Conservation (phyloP, 1,139 yeast genomes). For the Kluyveromyces sp. region DNA sequence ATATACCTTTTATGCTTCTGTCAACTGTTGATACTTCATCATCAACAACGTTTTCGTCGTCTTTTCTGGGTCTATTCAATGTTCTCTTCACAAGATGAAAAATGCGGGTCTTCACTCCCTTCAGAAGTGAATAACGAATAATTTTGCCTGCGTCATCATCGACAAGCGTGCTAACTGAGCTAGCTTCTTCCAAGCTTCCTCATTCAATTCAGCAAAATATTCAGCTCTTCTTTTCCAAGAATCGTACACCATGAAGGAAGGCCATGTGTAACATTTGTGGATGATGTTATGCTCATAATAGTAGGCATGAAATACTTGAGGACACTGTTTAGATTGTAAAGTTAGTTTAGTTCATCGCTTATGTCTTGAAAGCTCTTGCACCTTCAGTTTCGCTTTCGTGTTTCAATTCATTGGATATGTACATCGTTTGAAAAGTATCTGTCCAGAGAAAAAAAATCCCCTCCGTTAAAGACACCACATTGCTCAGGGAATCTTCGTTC, state of each 20-base stretch:
- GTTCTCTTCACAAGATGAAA: constrained; percentile 1
- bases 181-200: neutral
- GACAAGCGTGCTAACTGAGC: neutral
- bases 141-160: constrained; percentile 1
- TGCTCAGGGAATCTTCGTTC: constrained; percentile 1
- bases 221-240: neutral
- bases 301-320: neutral
- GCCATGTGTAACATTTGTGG: constrained; percentile 1
- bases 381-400: too few species aligned
- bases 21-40: neutral
- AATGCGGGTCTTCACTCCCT: constrained; percentile 1
- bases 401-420: too few species aligned
- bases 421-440: neutral
- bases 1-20: neutral
- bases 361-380: too few species aligned
- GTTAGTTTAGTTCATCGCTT: neutral
- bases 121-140: neutral
- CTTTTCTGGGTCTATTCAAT: constrained; percentile 1
- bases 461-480: neutral
- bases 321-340: neutral
- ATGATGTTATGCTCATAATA: neutral
- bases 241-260: neutral
- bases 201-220: neutral
- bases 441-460: neutral
- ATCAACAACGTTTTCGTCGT: too few species aligned